These are phyloP conservation scores for Dalechampia spathulata DNA, from an alignment of 441 rosid genomes.

Conservation along the genomic window DNA sequence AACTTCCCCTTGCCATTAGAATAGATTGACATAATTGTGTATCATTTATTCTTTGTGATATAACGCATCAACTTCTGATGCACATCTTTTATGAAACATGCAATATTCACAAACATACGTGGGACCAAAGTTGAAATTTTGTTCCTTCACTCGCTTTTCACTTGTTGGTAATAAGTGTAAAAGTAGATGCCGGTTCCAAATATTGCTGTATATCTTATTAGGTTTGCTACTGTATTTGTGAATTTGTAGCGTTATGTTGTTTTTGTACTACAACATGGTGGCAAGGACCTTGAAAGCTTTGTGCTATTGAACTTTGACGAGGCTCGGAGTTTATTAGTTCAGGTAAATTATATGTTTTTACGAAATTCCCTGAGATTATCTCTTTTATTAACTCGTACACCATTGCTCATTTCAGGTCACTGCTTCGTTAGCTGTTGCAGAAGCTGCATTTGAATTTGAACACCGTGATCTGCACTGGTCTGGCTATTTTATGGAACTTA, in stretches of 20 bases:
- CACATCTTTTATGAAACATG: no score
- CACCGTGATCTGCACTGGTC: slow-evolving; percentile 94
- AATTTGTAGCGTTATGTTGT: slow-evolving; percentile 62
- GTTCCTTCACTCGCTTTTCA: no score
- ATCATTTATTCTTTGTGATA: not conserved
- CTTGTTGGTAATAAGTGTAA: no score
- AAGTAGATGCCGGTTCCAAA: not conserved
- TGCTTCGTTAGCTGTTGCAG: slow-evolving; percentile 86
- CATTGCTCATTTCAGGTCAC: slow-evolving; percentile 49
- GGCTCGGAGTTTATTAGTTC: slow-evolving; percentile 72
- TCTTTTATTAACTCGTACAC: slow-evolving; percentile 7
- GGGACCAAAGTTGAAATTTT: no score
- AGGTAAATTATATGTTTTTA: slow-evolving; percentile 34
- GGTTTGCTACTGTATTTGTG: slow-evolving; percentile 12
- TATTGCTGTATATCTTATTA: not conserved
- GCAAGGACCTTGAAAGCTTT: slow-evolving; percentile 92
- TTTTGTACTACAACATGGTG: slow-evolving; percentile 91
- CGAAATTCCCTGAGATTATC: not conserved
- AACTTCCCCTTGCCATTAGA: slow-evolving; percentile 10
- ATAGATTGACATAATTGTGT: not conserved
- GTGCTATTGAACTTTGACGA: slow-evolving; percentile 74
- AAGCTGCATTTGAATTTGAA: slow-evolving; percentile 92
- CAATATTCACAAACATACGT: no score
- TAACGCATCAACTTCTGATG: slow-evolving; percentile 7
- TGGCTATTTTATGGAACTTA: slow-evolving; percentile 7